phyloP scores from a whole-genome alignment of 2,329 filamentous ascomycete genomes.

The Colletotrichum truncatum region DNA sequence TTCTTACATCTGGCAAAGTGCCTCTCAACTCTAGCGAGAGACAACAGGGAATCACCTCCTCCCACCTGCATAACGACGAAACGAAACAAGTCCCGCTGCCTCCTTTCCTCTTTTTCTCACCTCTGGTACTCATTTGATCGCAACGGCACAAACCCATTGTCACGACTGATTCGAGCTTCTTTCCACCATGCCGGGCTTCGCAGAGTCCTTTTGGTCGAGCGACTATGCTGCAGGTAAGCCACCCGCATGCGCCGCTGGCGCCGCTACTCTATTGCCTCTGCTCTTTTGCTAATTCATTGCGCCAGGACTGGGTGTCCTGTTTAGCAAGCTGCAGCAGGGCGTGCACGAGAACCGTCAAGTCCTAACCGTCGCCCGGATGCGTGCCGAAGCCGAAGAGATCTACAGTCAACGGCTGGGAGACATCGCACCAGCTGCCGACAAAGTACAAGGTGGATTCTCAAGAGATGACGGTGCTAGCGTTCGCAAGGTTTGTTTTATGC shows the following conservation, averaged over 20 bases:
- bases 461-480: conserved; percentile 96
- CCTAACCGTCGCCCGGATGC: conserved; percentile 88
- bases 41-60: conserved; percentile 10
- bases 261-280: neutral
- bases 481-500: conserved; percentile 67
- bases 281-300: conserved; percentile 4
- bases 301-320: conserved; percentile 86
- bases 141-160: conserved; percentile 3
- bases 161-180: conserved; percentile 5
- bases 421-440: conserved; percentile 85
- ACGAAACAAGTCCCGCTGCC: conserved; percentile 27
- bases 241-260: neutral
- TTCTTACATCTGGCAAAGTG: conserved; percentile 13
- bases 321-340: conserved; percentile 96
- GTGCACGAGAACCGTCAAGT: conserved; percentile 95
- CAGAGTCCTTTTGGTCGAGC: conserved; percentile 96
- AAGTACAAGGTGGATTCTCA: conserved; percentile 82
- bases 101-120: conserved; percentile 5
- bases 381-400: conserved; percentile 92
- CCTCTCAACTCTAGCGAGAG: conserved; percentile 15
- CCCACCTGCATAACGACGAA: conserved; percentile 29
- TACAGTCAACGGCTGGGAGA: conserved; percentile 85
- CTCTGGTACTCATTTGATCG: neutral
- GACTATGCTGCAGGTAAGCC: conserved; percentile 91
- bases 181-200: conserved; percentile 82